Percentiles rank a stretch among this genome's conserved stretches.
phyloP scores from a whole-genome alignment of 441 rosid species.

The Bocquillonia castaneifolia region DNA sequence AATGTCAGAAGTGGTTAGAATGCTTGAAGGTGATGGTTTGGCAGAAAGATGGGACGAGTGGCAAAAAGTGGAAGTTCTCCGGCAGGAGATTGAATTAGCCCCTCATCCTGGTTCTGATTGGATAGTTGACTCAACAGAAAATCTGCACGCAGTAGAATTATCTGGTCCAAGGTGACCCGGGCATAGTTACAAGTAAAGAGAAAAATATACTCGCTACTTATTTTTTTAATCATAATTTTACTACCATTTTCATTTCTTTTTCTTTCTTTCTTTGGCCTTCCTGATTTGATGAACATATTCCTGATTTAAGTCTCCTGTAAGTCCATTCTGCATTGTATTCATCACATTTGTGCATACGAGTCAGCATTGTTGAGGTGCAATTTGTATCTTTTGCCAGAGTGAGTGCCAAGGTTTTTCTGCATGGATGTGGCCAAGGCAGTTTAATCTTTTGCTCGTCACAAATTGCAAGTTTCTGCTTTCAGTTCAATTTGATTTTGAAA shows the following conservation, averaged over 20 bases:
- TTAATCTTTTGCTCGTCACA: constrained; percentile 8
- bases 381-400: constrained; percentile 28
- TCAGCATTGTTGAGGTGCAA: constrained; percentile 30
- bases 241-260: neutral
- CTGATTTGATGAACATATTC: constrained; percentile 22
- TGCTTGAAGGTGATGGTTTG: constrained; percentile 89
- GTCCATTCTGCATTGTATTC: constrained; percentile 42
- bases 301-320: constrained; percentile 32
- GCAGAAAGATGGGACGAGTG: constrained; percentile 92
- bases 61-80: constrained; percentile 79
- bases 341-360: constrained; percentile 52
- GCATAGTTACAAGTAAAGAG: constrained; percentile 27
- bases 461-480: neutral
- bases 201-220: constrained; percentile 16
- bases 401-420: neutral
- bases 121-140: constrained; percentile 63
- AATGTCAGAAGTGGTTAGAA: constrained; percentile 89
- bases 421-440: constrained; percentile 8
- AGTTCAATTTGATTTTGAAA: neutral
- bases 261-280: neutral
- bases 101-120: constrained; percentile 57
- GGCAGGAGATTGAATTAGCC: constrained; percentile 56
- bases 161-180: constrained; percentile 67
- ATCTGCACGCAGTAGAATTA: constrained; percentile 63
- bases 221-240: constrained; percentile 22